phyloP scores from a whole-genome alignment of 257 asterid genomes.

The Voacanga thouarsii region DNA sequence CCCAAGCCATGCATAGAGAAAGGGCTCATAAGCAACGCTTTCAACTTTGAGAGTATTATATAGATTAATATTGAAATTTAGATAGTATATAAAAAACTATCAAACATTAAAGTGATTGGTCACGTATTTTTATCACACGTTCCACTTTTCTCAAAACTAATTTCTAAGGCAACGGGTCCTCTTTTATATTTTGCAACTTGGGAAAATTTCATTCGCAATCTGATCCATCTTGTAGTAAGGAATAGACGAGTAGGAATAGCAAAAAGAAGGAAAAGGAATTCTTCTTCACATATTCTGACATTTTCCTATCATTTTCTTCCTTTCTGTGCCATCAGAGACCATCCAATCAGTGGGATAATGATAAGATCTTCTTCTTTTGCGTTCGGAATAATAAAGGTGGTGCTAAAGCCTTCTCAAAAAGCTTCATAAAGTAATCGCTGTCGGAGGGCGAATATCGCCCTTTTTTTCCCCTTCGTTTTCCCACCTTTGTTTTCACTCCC shows the following conservation, averaged over 20 bases:
- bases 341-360: constrained; percentile 23
- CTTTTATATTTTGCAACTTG: background rate
- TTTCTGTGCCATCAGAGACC: constrained; percentile 14
- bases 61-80: too few species aligned
- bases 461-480: background rate
- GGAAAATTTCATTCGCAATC: constrained; percentile 8
- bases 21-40: too few species aligned
- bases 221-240: constrained; percentile 10
- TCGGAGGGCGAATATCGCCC: constrained; percentile 21
- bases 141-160: background rate
- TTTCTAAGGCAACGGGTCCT: constrained; percentile 5
- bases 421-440: constrained; percentile 18
- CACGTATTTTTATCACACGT: too few species aligned
- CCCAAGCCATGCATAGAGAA: too few species aligned
- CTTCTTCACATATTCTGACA: constrained; percentile 8
- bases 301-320: constrained; percentile 6
- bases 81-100: too few species aligned
- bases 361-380: constrained; percentile 13
- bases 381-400: constrained; percentile 16
- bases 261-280: background rate
- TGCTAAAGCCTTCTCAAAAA: constrained; percentile 15
- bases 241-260: background rate
- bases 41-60: too few species aligned
- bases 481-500: background rate
- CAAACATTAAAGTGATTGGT: too few species aligned